Base-by-base conservation (phyloP, 2,329 filamentous ascomycete genomes). In the Aspergillus thermomutatus region DNA sequence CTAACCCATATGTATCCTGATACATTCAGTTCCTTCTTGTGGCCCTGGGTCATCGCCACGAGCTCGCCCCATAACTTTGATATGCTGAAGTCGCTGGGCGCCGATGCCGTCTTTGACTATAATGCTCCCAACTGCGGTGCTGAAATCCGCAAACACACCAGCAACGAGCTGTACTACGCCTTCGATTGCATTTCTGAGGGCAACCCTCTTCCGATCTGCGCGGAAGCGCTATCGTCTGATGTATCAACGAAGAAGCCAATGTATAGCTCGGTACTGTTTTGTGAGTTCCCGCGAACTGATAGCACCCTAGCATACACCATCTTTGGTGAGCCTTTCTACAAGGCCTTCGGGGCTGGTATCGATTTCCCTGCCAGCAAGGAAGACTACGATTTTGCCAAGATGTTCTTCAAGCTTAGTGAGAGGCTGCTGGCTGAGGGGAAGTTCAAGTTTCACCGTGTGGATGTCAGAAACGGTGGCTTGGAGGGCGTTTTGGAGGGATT, bases 11-110 rank as follows among this genome's bases (percentile, higher is more conserved):
- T n/a, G n/a, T n/a, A n/a, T n/a, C n/a, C n/a, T n/a, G n/a, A n/a
- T 34, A 34, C 28, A 34, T 7, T 40, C 31, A 19, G 26, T 26
- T 23, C 23, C 11, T 45, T 49, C 54, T n/a, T 57, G 51, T 25
- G 55, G 51, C 10, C 48, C 51, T 3, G 40, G 25, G n/a, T 50
- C 52, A 6, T 34, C 3, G 48, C 55, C n/a, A 57, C 55, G 10
- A 55, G 53, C 49, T 55, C 53, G 21, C 37, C 49, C 1, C 8
- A 21, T 26, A 58, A 43, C 19, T 27, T 49, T 9, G 47, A 40
- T 2, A 40, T 50, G 48, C 25, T 10, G 10, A 34, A 34, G 28
- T 6, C 28, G 6, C 11, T 34, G 28, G 28, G 28, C 6, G 28
- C 28, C 28, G 6, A 34, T 34, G 28, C 6, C 6, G 28, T 34